Evolutionary conservation across 2,329 filamentous ascomycete genomes (phyloP).

Genomic region (Penicillium palitans): DNA sequence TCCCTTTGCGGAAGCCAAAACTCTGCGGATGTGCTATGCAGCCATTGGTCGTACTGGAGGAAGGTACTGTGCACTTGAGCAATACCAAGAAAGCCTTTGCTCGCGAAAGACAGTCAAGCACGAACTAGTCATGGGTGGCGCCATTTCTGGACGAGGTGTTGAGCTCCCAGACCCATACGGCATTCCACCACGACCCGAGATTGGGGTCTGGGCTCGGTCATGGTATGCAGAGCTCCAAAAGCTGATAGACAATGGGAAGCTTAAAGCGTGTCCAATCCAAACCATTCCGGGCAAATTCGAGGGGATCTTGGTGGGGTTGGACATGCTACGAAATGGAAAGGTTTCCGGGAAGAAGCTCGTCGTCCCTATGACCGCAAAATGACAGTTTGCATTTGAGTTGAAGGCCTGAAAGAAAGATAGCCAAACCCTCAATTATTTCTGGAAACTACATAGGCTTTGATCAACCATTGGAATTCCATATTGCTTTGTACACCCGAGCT

Average conservation of each 20-base stretch:
- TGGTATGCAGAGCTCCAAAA: conserved; percentile 22
- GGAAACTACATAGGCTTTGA: neutral
- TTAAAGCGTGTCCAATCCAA: conserved; percentile 17
- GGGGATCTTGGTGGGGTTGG: conserved; percentile 19
- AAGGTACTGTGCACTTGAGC: conserved; percentile 25
- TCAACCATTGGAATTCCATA: neutral
- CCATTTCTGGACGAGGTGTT: conserved; percentile 24
- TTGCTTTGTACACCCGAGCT: neutral
- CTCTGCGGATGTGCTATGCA: conserved; percentile 22
- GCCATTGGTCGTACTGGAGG: conserved; percentile 25
- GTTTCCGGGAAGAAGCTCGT: conserved; percentile 27
- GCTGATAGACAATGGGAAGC: conserved; percentile 13
- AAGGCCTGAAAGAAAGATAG: neutral
- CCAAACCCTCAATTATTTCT: neutral
- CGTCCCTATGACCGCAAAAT: conserved; percentile 5
- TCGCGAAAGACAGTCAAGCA: conserved; percentile 23
- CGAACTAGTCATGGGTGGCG: conserved; percentile 27
- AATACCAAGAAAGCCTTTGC: conserved; percentile 23
- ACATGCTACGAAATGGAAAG: conserved; percentile 17
- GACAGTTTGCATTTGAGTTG: neutral
- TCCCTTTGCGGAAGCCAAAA: conserved; percentile 24
- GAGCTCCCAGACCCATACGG: conserved; percentile 26
- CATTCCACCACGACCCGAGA: conserved; percentile 19
- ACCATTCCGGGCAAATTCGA: conserved; percentile 18
- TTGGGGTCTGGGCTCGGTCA: conserved; percentile 20